Evolutionary conservation across 257 asterid species (phyloP).

Genomic region (Solanum habrochaites): DNA sequence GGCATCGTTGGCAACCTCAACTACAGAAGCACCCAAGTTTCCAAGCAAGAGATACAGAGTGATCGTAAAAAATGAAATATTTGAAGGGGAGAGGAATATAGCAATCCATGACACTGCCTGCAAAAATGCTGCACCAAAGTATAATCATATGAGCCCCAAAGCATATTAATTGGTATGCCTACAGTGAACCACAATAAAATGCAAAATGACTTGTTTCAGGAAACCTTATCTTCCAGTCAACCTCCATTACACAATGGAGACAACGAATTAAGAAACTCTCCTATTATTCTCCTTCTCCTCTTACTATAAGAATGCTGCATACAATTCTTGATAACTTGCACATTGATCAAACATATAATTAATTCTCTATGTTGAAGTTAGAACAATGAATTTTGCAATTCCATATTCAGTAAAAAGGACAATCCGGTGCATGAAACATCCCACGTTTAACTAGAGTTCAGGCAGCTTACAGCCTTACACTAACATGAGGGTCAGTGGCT

Average conservation of each 20-base stretch:
- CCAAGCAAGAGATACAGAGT: conserved; percentile 75
- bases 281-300: background rate
- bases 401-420: background rate
- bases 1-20: conserved; percentile 95
- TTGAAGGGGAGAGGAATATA: conserved; percentile 37
- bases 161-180: background rate
- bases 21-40: conserved; percentile 84
- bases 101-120: conserved; percentile 87
- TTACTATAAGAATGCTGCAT: background rate
- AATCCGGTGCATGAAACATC: background rate
- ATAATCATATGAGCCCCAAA: background rate
- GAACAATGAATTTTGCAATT: background rate
- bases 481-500: background rate
- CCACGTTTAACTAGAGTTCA: background rate
- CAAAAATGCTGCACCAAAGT: conserved; percentile 52
- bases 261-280: background rate
- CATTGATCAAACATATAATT: background rate
- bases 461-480: background rate
- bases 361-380: background rate
- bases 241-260: background rate
- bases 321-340: background rate
- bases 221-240: background rate
- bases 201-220: background rate
- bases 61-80: conserved; percentile 53
- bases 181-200: background rate